These are phyloP conservation scores for Testicularia cyperi DNA, from an alignment of 1,284 basidiomycete species.

Conservation along the genomic window DNA sequence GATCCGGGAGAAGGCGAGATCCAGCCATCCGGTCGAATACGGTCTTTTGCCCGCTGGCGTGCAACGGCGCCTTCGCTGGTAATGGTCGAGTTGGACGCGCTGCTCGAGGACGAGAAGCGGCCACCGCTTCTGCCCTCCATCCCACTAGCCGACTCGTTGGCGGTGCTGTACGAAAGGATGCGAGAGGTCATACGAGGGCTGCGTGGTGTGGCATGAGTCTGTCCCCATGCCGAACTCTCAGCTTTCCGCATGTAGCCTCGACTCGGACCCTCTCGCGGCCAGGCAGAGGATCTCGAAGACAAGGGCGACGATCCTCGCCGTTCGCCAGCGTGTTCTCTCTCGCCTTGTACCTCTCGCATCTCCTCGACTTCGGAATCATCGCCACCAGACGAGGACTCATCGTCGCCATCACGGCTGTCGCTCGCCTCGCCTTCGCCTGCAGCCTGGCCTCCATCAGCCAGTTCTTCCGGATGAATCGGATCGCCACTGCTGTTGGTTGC, in stretches of 20 bases:
- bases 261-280: conserved; percentile 22
- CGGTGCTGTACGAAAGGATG: conserved; percentile 20
- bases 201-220: conserved; percentile 25
- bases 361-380: conserved; percentile 20
- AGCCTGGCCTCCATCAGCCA: too few species aligned
- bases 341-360: neutral
- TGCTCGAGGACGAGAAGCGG: conserved; percentile 8
- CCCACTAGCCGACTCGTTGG: conserved; percentile 11
- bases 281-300: conserved; percentile 1
- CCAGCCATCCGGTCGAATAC: conserved; percentile 29
- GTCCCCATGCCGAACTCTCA: conserved; percentile 19
- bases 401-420: conserved; percentile 48
- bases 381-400: conserved; percentile 42
- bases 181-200: conserved; percentile 28
- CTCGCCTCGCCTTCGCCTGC: conserved; percentile 29
- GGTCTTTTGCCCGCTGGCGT: conserved; percentile 16
- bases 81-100: conserved; percentile 12
- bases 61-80: conserved; percentile 8
- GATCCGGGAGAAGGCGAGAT: conserved; percentile 6
- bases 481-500: too few species aligned
- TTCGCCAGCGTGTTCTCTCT: conserved; percentile 5
- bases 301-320: neutral
- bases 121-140: conserved; percentile 17
- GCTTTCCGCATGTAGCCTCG: conserved; percentile 34
- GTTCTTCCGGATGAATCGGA: too few species aligned